Base-by-base conservation (phyloP, 176 grass and related monocot species). In the Canna indica region DNA sequence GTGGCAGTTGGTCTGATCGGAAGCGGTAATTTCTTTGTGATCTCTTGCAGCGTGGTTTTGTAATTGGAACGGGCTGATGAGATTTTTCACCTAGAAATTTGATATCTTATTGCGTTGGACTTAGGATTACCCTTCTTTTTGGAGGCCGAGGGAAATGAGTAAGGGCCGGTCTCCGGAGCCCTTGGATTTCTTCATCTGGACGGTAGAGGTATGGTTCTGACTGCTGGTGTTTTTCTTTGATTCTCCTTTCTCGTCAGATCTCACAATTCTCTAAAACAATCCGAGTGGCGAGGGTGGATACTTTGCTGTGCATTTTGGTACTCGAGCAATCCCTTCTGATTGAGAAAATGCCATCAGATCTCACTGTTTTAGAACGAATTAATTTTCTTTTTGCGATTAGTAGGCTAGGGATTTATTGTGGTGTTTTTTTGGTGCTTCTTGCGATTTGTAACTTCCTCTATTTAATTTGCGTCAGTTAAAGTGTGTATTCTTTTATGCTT, bases 141-240 rank as follows among this genome's bases (percentile, higher is more conserved):
- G 33, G 54, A 22, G 68, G 72, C 61, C 64, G 38, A 47, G 34
- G 35, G 82, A 77, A 68, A 95, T 90, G 91, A 90, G 75, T 58
- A 84, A 80, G 70, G 71, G 58, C n/a, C 77, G 91, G 80, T 76
- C 80, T 42, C 85, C 91, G n/a, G 91, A 95, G 64, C 87, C 85
- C 41, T 80, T 95, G 44, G 87, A 95, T 88, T 95, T 95, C 87
- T 95, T 95, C 82, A 90, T 95, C 34, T 95, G 91, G 87, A 95
- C 91, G 15, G 80, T 95, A 9, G 78, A 95, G 85, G 87, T 95
- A 77, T 57, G 27, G 16, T 18, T 27, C 10, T 29, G 39, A 26
- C 27, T 67, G 22, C 9, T 2, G 12, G 7, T 68, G 8, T 5
- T 28, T 42, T 46, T 44, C 39, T 2, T 70, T 4, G 15, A 5